A percentile compares a stretch with the other conserved stretches of the same genome.
Conservation (phyloP, 495 filamentous ascomycete genomes). For the Neurospora pannonica region DNA sequence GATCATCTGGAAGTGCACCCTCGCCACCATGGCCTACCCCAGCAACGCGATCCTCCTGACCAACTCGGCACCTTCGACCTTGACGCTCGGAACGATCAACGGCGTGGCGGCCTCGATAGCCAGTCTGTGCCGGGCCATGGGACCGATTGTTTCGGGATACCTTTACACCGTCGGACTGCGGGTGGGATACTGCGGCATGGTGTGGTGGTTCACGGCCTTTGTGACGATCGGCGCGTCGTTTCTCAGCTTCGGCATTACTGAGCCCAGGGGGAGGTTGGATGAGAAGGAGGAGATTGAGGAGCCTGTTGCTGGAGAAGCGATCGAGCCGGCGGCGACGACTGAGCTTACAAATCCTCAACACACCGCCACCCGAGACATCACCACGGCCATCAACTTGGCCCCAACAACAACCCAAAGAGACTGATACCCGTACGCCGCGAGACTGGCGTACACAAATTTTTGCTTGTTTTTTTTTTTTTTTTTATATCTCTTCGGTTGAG, state of each 20-base stretch:
- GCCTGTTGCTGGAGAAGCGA: background rate
- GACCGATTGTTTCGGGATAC: conserved; percentile 77
- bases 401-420: background rate
- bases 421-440: background rate
- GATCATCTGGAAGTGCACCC: conserved; percentile 81
- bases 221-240: conserved; percentile 65
- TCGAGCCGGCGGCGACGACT: background rate
- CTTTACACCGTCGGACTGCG: conserved; percentile 73
- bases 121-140: conserved; percentile 76
- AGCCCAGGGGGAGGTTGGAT: conserved; percentile 32
- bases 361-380: no score
- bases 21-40: conserved; percentile 77
- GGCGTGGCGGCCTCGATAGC: conserved; percentile 87
- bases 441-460: background rate
- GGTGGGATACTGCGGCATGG: conserved; percentile 71
- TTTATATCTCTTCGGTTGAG: background rate
- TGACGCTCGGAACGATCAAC: conserved; percentile 83
- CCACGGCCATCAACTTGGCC: background rate
- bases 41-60: conserved; percentile 75
- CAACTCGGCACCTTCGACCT: conserved; percentile 69
- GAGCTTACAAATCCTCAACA: no score
- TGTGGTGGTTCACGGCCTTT: conserved; percentile 83
- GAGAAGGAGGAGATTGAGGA: conserved; percentile 16
- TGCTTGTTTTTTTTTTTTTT: background rate
- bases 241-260: conserved; percentile 39